Evolutionary conservation across 2,329 filamentous ascomycete genomes (phyloP).

Genomic region (Botrytis galanthina): DNA sequence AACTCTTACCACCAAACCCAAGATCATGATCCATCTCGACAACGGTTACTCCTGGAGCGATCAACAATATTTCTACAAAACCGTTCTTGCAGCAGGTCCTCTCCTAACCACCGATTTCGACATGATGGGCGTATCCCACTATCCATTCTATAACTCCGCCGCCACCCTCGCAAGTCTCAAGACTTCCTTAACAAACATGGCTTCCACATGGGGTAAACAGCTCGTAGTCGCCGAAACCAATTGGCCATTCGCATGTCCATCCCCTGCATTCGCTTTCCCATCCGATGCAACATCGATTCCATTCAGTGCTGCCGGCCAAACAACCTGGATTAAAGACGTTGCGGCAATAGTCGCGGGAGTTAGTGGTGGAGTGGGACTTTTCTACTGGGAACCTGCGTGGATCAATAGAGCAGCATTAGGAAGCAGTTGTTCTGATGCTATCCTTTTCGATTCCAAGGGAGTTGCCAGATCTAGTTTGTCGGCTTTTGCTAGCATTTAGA

Average conservation of each 20-base stretch:
- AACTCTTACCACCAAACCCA: constrained; percentile 52
- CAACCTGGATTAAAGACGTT: constrained; percentile 58
- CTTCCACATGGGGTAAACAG: constrained; percentile 60
- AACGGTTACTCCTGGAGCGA: constrained; percentile 71
- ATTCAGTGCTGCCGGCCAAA: constrained; percentile 61
- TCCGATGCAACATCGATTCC: constrained; percentile 58
- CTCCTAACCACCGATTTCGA: constrained; percentile 59
- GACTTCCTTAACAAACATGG: constrained; percentile 57
- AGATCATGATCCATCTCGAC: constrained; percentile 73
- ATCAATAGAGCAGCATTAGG: constrained; percentile 63
- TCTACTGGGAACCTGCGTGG: constrained; percentile 76
- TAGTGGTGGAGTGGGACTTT: constrained; percentile 57
- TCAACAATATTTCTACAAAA: constrained; percentile 60
- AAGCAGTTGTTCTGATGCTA: constrained; percentile 62
- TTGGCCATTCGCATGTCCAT: constrained; percentile 65
- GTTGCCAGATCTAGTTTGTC: constrained; percentile 55
- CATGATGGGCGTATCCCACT: constrained; percentile 70
- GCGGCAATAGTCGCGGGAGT: constrained; percentile 54
- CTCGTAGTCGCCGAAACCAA: constrained; percentile 69
- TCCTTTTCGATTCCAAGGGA: constrained; percentile 57
- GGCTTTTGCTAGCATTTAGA: constrained; percentile 45
- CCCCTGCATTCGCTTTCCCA: constrained; percentile 57
- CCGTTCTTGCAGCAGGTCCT: constrained; percentile 51
- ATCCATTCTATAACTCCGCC: constrained; percentile 64
- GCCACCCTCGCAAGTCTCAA: constrained; percentile 60